Conservation (phyloP, 805 yeast species). For the Metschnikowia vanudenii region DNA sequence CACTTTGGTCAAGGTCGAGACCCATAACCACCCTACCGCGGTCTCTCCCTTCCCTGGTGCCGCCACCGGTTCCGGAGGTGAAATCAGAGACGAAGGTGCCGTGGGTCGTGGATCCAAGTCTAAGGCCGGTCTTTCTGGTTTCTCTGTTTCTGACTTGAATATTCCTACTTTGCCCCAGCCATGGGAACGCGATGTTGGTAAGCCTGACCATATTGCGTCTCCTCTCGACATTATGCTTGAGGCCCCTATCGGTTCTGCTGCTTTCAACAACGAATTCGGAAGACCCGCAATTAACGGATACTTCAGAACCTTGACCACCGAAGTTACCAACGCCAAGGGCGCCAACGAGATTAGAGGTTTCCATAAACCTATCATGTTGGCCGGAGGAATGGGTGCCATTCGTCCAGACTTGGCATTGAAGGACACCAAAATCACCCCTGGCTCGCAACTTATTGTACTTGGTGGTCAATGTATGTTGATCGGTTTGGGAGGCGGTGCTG, state of each 20-base stretch:
- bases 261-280: slow-evolving; percentile 98
- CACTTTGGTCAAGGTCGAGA: slow-evolving; percentile 92
- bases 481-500: slow-evolving; percentile 99
- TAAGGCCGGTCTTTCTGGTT: slow-evolving; percentile 94
- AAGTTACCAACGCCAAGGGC: slow-evolving; percentile 60
- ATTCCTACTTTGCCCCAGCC: slow-evolving; percentile 88
- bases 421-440: slow-evolving; percentile 85
- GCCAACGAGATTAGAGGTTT: slow-evolving; percentile 84
- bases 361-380: slow-evolving; percentile 99
- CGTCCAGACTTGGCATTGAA: slow-evolving; percentile 91
- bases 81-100: slow-evolving; percentile 99
- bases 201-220: slow-evolving; percentile 90
- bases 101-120: slow-evolving; percentile 98
- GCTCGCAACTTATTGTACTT: slow-evolving; percentile 84
- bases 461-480: slow-evolving; percentile 98
- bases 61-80: slow-evolving; percentile 99
- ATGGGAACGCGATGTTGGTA: slow-evolving; percentile 91
- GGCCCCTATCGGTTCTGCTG: slow-evolving; percentile 97
- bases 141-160: slow-evolving; percentile 82
- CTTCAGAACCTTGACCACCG: slow-evolving; percentile 90
- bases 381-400: slow-evolving; percentile 98
- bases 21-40: slow-evolving; percentile 99
- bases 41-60: slow-evolving; percentile 99
- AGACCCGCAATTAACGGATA: slow-evolving; percentile 97
- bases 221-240: slow-evolving; percentile 92